Evolutionary conservation across 768 basidiomycete species (phyloP).

Genomic region (Macrocybe gigantea): DNA sequence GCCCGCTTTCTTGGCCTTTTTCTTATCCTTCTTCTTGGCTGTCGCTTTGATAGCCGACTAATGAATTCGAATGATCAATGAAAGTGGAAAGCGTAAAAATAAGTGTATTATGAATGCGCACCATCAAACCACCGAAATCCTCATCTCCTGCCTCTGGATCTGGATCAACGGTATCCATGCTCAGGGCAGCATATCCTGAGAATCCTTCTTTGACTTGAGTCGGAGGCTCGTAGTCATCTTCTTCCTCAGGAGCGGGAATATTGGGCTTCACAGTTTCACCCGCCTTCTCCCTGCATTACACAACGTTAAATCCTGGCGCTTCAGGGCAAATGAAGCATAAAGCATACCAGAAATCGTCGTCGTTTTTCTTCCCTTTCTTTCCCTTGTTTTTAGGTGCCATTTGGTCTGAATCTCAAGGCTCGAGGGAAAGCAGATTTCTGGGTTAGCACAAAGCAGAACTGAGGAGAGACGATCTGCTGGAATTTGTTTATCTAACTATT

Average conservation of each 20-base stretch:
- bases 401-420: conserved; percentile 5
- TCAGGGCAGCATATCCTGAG: conserved; percentile 47
- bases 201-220: conserved; percentile 29
- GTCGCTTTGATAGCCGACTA: conserved; percentile 65
- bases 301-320: conserved; percentile 13
- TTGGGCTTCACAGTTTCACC: conserved; percentile 49
- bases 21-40: conserved; percentile 46
- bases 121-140: conserved; percentile 76
- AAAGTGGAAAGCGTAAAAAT: background rate
- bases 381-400: conserved; percentile 69
- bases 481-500: too few species aligned
- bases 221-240: conserved; percentile 7
- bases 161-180: conserved; percentile 33
- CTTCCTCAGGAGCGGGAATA: conserved; percentile 37
- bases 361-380: conserved; percentile 80
- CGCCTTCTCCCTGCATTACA: conserved; percentile 49
- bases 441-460: too few species aligned
- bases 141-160: conserved; percentile 51
- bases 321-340: conserved; percentile 7
- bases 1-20: conserved; percentile 51
- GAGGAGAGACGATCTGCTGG: too few species aligned
- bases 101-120: conserved; percentile 22
- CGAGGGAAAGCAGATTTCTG: background rate
- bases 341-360: conserved; percentile 80
- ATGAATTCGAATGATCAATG: background rate